Evolutionary conservation across 2,329 filamentous ascomycete species (phyloP), one percentile per base, ranked within the genome.

Genomic region (Biscogniauxia marginata): DNA sequence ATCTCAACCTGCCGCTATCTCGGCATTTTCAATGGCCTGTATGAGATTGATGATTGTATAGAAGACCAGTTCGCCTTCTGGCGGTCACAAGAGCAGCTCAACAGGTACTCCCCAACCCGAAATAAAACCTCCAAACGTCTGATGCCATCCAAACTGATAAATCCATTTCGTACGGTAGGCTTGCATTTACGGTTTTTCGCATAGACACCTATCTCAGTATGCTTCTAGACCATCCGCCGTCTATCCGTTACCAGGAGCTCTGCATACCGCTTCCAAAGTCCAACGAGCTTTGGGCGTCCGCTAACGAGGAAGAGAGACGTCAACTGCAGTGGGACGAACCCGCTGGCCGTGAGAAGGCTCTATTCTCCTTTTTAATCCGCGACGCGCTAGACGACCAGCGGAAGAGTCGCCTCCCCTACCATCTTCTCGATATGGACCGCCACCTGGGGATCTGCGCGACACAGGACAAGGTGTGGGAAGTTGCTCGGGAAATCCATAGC

Each of bases 361-460:
- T 63, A 11, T 63, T 63, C 49, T 63, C 61, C 16, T 63, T 56
- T 46, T 51, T 63, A 22, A 61, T 63, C 55, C 56, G 61, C 20
- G 61, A 63, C 19, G 53, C 55, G 1, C 57, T 63, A 1, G 30
- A 58, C 20, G 44, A 53, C 3, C 39, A 49, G 9, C 57, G 54
- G 11, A 13, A 21, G 8, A 54, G 46, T 3, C 56, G 25, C 3
- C 21, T 63, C 4, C 61, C 61, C 7, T 63, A 63, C 20, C 46
- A 55, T 34, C 59, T 63, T 1, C 61, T 57, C 3, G 57, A 60
- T 20, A 51, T 61, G 20, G 61, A 61, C 55, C 60, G 57, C 49
- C 61, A 63, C 49, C 50, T 63, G 3, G 58, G 55, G 51, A 55
- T 55, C 3, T 63, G 61, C 55, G 61, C 61, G 3, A 56, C 54